Percentiles rank a stretch among this genome's conserved stretches.
These are phyloP conservation scores for Phytophthora quininea DNA, from an alignment of 352 stramenopile genomes.

Conservation along the genomic window DNA sequence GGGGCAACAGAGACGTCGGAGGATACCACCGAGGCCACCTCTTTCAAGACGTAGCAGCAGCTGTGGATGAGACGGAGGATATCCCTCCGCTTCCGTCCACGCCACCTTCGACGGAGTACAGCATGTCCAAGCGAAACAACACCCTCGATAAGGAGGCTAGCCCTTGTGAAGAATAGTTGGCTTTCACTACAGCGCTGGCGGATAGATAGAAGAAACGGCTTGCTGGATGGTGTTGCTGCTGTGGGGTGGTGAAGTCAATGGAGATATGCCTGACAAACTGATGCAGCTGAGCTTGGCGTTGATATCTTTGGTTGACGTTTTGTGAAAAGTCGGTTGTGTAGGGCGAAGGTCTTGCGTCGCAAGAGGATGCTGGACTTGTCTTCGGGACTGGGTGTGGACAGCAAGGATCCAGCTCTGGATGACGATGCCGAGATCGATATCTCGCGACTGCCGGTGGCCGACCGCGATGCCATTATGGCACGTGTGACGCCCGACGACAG, in stretches of 20 bases:
- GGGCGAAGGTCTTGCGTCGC: background rate
- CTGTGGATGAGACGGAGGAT: slow-evolving; percentile 34
- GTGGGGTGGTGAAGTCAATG: too few species aligned
- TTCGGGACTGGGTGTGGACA: slow-evolving; percentile 35
- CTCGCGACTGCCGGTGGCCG: slow-evolving; percentile 49
- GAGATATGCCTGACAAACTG: too few species aligned
- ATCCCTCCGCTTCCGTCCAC: slow-evolving; percentile 22
- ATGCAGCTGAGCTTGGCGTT: background rate
- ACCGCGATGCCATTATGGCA: slow-evolving; percentile 76
- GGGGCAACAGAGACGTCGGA: slow-evolving; percentile 9
- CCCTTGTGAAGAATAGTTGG: slow-evolving; percentile 16
- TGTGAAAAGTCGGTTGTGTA: slow-evolving; percentile 24
- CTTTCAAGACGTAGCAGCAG: slow-evolving; percentile 21
- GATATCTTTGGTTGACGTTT: background rate
- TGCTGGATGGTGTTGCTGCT: too few species aligned
- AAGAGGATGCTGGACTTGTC: slow-evolving; percentile 45
- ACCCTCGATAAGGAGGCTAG: slow-evolving; percentile 34
- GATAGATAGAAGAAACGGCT: background rate
- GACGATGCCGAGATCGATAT: slow-evolving; percentile 79
- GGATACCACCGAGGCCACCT: slow-evolving; percentile 9
- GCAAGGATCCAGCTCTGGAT: slow-evolving; percentile 56
- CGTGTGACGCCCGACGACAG: slow-evolving; percentile 75
- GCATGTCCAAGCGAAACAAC: slow-evolving; percentile 57
- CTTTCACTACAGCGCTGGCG: background rate
- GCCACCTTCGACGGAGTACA: slow-evolving; percentile 54